Conservation (phyloP, 1,139 yeast species). For the Hemisphaericaspora xylanilytica region DNA sequence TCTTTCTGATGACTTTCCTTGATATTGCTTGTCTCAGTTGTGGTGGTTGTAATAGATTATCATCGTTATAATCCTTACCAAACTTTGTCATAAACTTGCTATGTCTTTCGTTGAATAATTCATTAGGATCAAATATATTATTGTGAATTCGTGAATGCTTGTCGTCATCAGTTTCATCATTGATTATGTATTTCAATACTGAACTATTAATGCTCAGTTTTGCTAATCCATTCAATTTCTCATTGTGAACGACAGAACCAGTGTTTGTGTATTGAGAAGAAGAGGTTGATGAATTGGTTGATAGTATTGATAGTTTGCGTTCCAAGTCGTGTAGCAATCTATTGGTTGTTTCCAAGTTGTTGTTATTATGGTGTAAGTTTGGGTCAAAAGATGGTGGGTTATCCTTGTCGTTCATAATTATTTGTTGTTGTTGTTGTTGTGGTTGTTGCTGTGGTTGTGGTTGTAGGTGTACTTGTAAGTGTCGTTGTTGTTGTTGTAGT, state of each 20-base stretch:
- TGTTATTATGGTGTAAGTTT: slow-evolving; percentile 3
- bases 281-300: slow-evolving; percentile 19
- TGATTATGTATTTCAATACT: slow-evolving; percentile 31
- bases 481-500: too few species aligned
- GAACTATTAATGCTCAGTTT: slow-evolving; percentile 30
- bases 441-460: too few species aligned
- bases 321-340: slow-evolving; percentile 28
- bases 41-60: slow-evolving; percentile 9
- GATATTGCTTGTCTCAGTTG: slow-evolving; percentile 4
- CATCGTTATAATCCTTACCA: slow-evolving; percentile 26
- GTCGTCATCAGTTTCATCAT: slow-evolving; percentile 19
- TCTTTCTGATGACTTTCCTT: slow-evolving; percentile 10
- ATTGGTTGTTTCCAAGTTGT: slow-evolving; percentile 24
- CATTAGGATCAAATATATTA: slow-evolving; percentile 30
- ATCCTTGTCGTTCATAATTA: not conserved
- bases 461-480: too few species aligned
- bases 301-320: slow-evolving; percentile 29
- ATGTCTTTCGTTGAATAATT: slow-evolving; percentile 38
- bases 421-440: not conserved
- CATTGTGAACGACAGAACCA: slow-evolving; percentile 33
- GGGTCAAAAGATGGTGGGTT: slow-evolving; percentile 1
- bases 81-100: slow-evolving; percentile 32
- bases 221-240: slow-evolving; percentile 27
- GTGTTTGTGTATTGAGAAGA: slow-evolving; percentile 20
- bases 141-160: slow-evolving; percentile 18